A percentile compares a stretch with the other conserved stretches of the same genome.
Evolutionary conservation across 768 basidiomycete genomes (phyloP).

Genomic region (Leccinum broughii): DNA sequence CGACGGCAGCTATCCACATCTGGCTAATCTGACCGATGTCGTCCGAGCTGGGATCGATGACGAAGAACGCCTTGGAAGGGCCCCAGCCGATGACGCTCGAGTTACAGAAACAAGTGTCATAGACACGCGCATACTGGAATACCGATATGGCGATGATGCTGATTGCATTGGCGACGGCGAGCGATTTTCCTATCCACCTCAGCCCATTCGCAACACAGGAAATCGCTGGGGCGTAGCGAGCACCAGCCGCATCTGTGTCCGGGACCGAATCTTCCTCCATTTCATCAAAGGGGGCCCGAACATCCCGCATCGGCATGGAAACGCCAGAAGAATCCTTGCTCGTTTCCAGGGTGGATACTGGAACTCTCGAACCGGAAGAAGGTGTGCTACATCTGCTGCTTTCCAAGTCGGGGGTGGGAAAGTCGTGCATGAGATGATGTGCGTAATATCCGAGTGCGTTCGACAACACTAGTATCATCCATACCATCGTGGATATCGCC

Average conservation of each 20-base stretch:
- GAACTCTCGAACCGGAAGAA: background rate
- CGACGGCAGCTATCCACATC: slow-evolving; percentile 39
- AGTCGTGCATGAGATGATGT: slow-evolving; percentile 6
- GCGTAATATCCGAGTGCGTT: slow-evolving; percentile 27
- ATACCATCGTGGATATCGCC: slow-evolving; percentile 28
- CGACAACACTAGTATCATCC: slow-evolving; percentile 33
- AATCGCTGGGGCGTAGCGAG: background rate
- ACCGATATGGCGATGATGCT: slow-evolving; percentile 23
- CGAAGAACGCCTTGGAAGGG: slow-evolving; percentile 6
- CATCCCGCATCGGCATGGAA: background rate
- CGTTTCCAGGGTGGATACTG: background rate
- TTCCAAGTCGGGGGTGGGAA: background rate
- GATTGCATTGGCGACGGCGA: slow-evolving; percentile 28
- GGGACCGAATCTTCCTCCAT: background rate
- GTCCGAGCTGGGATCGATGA: slow-evolving; percentile 18
- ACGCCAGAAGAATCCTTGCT: background rate
- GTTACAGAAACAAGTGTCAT: slow-evolving; percentile 27
- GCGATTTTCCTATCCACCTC: slow-evolving; percentile 23
- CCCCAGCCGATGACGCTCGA: slow-evolving; percentile 20
- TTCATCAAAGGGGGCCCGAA: background rate
- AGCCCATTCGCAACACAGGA: slow-evolving; percentile 11
- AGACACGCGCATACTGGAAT: slow-evolving; percentile 22
- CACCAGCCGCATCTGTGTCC: background rate
- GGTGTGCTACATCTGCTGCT: background rate
- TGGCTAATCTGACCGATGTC: slow-evolving; percentile 30